phyloP scores from a whole-genome alignment of 2,329 filamentous ascomycete genomes.

The Talaromyces sp. region DNA sequence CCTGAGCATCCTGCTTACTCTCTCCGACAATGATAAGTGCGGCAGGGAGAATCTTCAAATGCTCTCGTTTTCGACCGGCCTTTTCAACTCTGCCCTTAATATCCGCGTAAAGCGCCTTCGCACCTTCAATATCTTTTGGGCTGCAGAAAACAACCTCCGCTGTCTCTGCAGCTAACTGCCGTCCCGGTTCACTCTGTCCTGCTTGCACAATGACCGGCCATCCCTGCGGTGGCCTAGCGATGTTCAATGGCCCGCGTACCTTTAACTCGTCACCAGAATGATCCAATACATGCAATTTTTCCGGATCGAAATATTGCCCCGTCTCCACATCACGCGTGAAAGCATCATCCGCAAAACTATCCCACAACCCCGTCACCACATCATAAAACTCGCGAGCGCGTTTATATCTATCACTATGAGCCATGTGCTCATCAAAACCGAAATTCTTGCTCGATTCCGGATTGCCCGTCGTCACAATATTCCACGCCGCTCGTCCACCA shows the following conservation, averaged over 20 bases:
- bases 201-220: constrained; percentile 57
- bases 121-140: constrained; percentile 45
- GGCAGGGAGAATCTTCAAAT: constrained; percentile 53
- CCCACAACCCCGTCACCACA: constrained; percentile 53
- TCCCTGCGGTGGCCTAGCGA: constrained; percentile 52
- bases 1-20: constrained; percentile 47
- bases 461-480: constrained; percentile 54
- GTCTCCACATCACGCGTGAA: constrained; percentile 49
- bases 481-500: constrained; percentile 52
- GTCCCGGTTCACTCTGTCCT: constrained; percentile 52
- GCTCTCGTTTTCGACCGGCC: constrained; percentile 46
- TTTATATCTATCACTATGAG: constrained; percentile 51
- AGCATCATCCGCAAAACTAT: constrained; percentile 56
- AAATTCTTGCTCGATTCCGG: constrained; percentile 55
- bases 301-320: constrained; percentile 51
- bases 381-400: constrained; percentile 54
- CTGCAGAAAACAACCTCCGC: constrained; percentile 55
- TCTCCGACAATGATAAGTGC: constrained; percentile 52
- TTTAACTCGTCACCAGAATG: constrained; percentile 50
- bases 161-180: constrained; percentile 52
- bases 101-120: constrained; percentile 51
- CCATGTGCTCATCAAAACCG: constrained; percentile 49
- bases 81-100: constrained; percentile 49
- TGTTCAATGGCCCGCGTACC: constrained; percentile 51
- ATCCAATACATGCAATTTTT: constrained; percentile 52